These are phyloP conservation scores for Antarctomyces pellizariae DNA, from an alignment of 495 filamentous ascomycete genomes.

Conservation along the genomic window DNA sequence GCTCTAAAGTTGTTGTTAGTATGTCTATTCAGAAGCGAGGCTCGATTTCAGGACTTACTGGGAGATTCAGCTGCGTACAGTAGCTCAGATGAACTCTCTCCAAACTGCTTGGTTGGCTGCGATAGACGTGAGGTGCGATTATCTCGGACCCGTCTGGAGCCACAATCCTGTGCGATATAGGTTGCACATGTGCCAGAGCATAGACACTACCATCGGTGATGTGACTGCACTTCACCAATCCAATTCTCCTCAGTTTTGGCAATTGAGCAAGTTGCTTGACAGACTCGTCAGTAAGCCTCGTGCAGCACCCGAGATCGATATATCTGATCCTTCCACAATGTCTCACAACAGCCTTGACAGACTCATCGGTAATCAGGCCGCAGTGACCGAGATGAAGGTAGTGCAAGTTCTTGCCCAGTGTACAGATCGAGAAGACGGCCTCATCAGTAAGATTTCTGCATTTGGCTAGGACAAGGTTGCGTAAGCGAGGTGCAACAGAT, in stretches of 20 bases:
- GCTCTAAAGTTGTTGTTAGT: constrained; percentile 32
- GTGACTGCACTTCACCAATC: constrained; percentile 73
- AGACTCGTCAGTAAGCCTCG: constrained; percentile 66
- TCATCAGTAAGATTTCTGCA: constrained; percentile 80
- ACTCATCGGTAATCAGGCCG: constrained; percentile 64
- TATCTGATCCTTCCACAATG: constrained; percentile 86
- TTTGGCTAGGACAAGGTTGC: constrained; percentile 85
- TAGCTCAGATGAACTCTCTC: constrained; percentile 96
- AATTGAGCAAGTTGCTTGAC: constrained; percentile 67
- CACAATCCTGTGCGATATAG: constrained; percentile 17
- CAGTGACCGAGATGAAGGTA: constrained; percentile 94
- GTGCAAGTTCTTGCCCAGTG: constrained; percentile 84
- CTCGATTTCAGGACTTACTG: constrained; percentile 27
- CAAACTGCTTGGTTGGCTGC: constrained; percentile 25
- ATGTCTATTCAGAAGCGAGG: constrained; percentile 1
- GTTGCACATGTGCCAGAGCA: constrained; percentile 44
- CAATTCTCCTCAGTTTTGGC: constrained; percentile 83
- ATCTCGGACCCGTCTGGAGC: constrained; percentile 25
- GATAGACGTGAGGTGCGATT: constrained; percentile 16
- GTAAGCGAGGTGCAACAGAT: constrained; percentile 59
- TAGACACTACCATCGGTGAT: constrained; percentile 81
- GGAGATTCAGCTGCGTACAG: constrained; percentile 57
- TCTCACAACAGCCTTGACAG: constrained; percentile 61
- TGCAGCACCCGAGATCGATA: constrained; percentile 90
- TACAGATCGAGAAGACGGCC: constrained; percentile 67